Evolutionary conservation across 768 basidiomycete species (phyloP).

Genomic region (Leccinellum luteum): DNA sequence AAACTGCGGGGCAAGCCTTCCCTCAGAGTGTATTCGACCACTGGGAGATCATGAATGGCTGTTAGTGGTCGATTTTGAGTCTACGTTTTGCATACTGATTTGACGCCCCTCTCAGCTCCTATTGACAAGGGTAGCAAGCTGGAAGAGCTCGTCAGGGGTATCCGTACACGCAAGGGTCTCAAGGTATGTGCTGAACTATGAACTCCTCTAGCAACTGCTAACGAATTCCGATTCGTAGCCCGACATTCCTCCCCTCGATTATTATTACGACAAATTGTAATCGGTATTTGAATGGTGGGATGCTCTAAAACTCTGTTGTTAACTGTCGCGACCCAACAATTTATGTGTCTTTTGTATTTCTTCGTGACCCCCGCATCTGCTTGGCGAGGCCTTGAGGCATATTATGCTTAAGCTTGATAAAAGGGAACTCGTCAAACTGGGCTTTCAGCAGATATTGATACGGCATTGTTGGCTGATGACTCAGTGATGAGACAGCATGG

Average conservation of each 20-base stretch:
- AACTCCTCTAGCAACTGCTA: conserved; percentile 1
- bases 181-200: conserved; percentile 49
- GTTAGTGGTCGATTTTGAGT: conserved; percentile 41
- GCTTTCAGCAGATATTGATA: not conserved
- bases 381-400: no score
- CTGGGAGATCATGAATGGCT: conserved; percentile 83
- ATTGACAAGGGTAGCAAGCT: conserved; percentile 91
- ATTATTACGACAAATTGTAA: conserved; percentile 93
- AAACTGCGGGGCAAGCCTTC: conserved; percentile 97
- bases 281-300: not conserved
- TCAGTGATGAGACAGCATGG: not conserved
- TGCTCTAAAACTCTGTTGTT: conserved; percentile 15
- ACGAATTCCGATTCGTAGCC: conserved; percentile 45
- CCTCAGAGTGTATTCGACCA: conserved; percentile 94
- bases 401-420: no score
- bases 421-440: not conserved
- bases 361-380: not conserved
- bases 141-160: conserved; percentile 75
- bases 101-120: conserved; percentile 41
- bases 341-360: conserved; percentile 15
- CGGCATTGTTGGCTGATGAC: no score
- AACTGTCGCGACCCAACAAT: conserved; percentile 18
- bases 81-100: conserved; percentile 1
- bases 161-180: conserved; percentile 94
- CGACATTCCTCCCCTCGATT: conserved; percentile 83